Evolutionary conservation across 331 rosid genomes (phyloP), one percentile per base, ranked within the genome.

Genomic region (Erythrophleum ivorense): DNA sequence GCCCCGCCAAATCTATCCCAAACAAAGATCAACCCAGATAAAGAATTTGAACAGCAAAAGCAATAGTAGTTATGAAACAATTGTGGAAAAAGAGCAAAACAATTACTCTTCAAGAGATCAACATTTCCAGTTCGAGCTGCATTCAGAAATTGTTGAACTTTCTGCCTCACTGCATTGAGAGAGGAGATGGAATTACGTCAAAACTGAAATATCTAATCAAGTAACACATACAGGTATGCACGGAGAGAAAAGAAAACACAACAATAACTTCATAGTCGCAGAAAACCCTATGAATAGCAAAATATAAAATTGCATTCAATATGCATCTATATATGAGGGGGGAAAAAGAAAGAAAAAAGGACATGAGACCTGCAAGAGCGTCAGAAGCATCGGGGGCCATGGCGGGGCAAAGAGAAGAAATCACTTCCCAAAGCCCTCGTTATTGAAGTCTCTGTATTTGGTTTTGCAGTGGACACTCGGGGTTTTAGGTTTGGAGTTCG

Each of bases 331-430:
- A 60, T 1, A 21, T 7, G 24, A 15, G 69, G 9, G 21, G 12
- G 19, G 0, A 1, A 36, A 36, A 36, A 2, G 2, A 66, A 29
- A 55, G 13, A 62, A 49, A 41, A 77, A 43, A 3, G 71, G 79
- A 53, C 11, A 43, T 19, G 31, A 55, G 38, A 95, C 98, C 98
- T 88, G 97, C 94, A 43, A 95, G 99, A 54, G 99, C 99, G 76
- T 83, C 88, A 43, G 98, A 90, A 85, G 99, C 97, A 83, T 92
- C 92, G 48, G 91, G 45, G 31, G 97, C 97, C 99, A 95, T 95
- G 31, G 73, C 8, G 38, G 19, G 8, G 43, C 0, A 29, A 38
- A 72, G 75, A 52, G n/a, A 21, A 21, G 21, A 53, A 36, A 55
- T 54, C 46, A 11, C 7, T 57, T 45, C 15, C 21, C 31, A n/a